Evolutionary conservation across 371 early-diverging fungal genomes (phyloP).

Genomic region (Dinochytrium kinnereticum): DNA sequence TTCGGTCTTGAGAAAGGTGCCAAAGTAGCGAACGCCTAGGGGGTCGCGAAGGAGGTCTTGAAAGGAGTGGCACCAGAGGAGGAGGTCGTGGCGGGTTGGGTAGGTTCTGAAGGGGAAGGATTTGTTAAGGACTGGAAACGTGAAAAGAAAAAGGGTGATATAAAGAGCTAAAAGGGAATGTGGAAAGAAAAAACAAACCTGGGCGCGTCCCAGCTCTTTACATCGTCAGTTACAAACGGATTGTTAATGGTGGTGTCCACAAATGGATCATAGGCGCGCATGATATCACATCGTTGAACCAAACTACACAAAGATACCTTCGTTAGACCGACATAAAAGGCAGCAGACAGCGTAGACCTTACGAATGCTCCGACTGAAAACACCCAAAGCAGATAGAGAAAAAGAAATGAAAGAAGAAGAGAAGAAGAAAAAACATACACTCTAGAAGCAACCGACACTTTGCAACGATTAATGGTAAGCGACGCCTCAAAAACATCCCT

Average conservation of each 20-base stretch:
- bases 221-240: constrained; percentile 31
- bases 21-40: constrained; percentile 40
- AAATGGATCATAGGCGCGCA: constrained; percentile 27
- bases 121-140: not conserved
- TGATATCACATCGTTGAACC: constrained; percentile 16
- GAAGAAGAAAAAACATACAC: constrained; percentile 16
- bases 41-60: constrained; percentile 42
- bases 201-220: constrained; percentile 19
- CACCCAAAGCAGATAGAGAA: no score
- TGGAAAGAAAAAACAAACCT: constrained; percentile 8
- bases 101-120: constrained; percentile 9
- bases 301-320: not conserved
- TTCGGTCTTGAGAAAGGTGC: constrained; percentile 31
- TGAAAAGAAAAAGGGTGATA: not conserved
- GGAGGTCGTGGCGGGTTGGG: constrained; percentile 22
- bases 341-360: not conserved
- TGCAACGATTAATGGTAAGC: constrained; percentile 32
- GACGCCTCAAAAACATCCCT: constrained; percentile 29
- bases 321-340: not conserved
- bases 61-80: constrained; percentile 41
- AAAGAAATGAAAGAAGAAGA: constrained; percentile 4
- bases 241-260: constrained; percentile 8
- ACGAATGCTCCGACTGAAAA: no score
- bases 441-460: constrained; percentile 35
- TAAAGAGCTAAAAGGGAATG: not conserved